These are phyloP conservation scores for Venturiaceae sp. DNA, from an alignment of 2,329 filamentous ascomycete genomes.

Conservation along the genomic window DNA sequence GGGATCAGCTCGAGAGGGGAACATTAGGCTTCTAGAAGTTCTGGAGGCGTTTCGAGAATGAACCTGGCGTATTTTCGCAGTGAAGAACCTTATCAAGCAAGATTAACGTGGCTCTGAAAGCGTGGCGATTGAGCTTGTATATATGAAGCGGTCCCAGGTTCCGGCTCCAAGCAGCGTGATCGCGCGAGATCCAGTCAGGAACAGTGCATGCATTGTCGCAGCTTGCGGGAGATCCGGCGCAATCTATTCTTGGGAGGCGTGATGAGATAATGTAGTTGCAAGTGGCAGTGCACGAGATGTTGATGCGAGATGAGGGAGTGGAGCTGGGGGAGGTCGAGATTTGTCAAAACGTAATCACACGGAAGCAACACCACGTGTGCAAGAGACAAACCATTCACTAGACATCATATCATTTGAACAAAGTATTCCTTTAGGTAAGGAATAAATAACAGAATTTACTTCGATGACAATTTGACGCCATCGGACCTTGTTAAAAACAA, in stretches of 20 bases:
- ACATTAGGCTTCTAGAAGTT: neutral
- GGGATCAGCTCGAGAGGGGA: neutral
- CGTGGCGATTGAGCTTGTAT: neutral
- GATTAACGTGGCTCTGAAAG: neutral
- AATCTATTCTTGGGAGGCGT: neutral
- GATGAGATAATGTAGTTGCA: neutral
- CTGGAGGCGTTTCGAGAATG: neutral
- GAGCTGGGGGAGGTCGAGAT: too few species aligned
- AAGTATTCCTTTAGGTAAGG: too few species aligned
- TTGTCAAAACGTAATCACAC: too few species aligned
- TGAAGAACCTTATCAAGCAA: neutral
- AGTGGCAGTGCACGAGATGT: too few species aligned
- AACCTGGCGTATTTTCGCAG: neutral
- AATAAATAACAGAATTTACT: too few species aligned
- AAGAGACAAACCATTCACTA: too few species aligned
- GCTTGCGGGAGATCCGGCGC: neutral
- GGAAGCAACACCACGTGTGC: too few species aligned
- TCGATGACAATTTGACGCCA: too few species aligned
- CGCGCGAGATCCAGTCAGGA: neutral
- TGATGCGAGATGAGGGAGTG: neutral
- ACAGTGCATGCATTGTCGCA: neutral
- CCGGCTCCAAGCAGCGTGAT: neutral
- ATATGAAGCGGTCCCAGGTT: neutral
- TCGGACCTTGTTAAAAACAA: too few species aligned
- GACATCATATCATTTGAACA: too few species aligned